A percentile compares a stretch with the other conserved stretches of the same genome.
Conservation (phyloP, 2,329 filamentous ascomycete species). For the Alternaria atra region DNA sequence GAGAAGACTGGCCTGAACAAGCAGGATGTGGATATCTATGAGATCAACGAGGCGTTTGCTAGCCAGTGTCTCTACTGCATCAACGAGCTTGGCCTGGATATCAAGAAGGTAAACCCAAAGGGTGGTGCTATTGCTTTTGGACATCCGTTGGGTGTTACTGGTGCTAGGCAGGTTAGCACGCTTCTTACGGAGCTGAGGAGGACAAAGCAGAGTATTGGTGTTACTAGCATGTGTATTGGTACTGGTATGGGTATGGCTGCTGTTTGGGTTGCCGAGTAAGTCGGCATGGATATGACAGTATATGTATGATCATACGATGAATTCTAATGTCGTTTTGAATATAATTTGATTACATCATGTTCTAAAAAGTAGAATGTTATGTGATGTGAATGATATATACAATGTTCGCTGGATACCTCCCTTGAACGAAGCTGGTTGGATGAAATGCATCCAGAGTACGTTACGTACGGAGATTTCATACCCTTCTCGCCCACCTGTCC, state of each 20-base stretch:
- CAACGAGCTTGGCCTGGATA: conserved; percentile 82
- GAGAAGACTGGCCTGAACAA: conserved; percentile 85
- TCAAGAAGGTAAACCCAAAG: conserved; percentile 95
- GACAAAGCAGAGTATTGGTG: conserved; percentile 83
- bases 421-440: background rate
- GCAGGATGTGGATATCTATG: conserved; percentile 91
- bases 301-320: background rate
- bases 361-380: background rate
- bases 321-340: background rate
- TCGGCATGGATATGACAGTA: background rate
- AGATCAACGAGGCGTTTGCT: conserved; percentile 99
- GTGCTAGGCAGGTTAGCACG: conserved; percentile 91
- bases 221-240: conserved; percentile 95
- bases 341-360: background rate
- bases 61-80: conserved; percentile 94
- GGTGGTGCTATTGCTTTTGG: conserved; percentile 96
- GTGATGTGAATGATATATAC: background rate
- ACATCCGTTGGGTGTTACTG: conserved; percentile 93
- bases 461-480: background rate
- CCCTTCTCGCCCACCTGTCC: background rate
- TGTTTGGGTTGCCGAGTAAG: conserved; percentile 92
- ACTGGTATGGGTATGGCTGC: conserved; percentile 98
- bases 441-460: background rate
- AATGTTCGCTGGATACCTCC: background rate
- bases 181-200: conserved; percentile 88